These are phyloP conservation scores for Myxozyma mucilagina DNA, from an alignment of 805 yeast species.

Conservation along the genomic window DNA sequence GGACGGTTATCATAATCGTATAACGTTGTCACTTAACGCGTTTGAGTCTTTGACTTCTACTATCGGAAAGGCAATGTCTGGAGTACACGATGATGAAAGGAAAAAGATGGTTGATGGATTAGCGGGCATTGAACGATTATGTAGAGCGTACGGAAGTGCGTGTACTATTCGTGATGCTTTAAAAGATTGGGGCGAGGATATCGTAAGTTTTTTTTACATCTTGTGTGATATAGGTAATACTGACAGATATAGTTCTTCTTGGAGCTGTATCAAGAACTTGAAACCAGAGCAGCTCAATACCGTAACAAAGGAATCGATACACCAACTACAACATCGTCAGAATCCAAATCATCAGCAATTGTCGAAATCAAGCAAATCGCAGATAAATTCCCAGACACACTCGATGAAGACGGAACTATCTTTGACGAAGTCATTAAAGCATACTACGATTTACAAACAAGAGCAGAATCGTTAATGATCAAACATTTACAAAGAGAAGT, in stretches of 20 bases:
- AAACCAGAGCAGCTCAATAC: constrained; percentile 35
- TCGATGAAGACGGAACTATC: constrained; percentile 42
- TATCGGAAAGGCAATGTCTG: constrained; percentile 42
- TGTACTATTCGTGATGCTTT: constrained; percentile 45
- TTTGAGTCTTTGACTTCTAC: constrained; percentile 46
- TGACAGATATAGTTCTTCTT: constrained; percentile 40
- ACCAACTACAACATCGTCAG: background rate
- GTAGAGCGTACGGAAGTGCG: constrained; percentile 44
- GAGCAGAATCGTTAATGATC: constrained; percentile 39
- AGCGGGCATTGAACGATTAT: constrained; percentile 46
- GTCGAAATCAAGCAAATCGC: constrained; percentile 10
- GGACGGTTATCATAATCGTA: constrained; percentile 51
- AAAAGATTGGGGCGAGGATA: constrained; percentile 48
- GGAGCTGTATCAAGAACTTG: constrained; percentile 44
- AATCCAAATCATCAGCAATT: background rate
- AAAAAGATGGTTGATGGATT: constrained; percentile 37
- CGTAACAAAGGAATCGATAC: background rate
- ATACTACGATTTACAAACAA: constrained; percentile 41
- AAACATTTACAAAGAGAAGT: constrained; percentile 36
- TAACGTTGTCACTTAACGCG: constrained; percentile 47
- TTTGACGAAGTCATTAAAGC: constrained; percentile 48
- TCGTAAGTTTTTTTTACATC: constrained; percentile 16
- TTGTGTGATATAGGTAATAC: background rate
- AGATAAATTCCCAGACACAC: constrained; percentile 26
- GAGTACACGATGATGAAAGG: constrained; percentile 38